Evolutionary conservation across 2,329 filamentous ascomycete species (phyloP).

Genomic region (Onygenales sp.): DNA sequence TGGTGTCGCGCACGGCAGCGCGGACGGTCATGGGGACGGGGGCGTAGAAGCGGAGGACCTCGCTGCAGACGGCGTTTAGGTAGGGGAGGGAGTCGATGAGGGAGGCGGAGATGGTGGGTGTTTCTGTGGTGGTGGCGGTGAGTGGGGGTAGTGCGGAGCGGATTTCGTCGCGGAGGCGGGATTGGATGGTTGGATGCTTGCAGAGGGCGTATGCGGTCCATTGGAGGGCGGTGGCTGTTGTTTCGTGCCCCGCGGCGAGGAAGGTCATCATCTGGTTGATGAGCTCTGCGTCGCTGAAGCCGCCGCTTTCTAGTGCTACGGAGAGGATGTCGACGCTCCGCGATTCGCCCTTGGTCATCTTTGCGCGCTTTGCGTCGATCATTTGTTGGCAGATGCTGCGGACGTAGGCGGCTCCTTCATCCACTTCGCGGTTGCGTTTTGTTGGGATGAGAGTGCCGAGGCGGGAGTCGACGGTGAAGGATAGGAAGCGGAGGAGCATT

Average conservation of each 20-base stretch:
- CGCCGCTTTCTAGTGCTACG: slow-evolving; percentile 66
- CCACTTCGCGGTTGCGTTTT: slow-evolving; percentile 58
- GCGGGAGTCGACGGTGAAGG: slow-evolving; percentile 53
- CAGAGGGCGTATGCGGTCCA: slow-evolving; percentile 66
- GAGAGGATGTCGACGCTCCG: slow-evolving; percentile 64
- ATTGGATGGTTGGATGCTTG: slow-evolving; percentile 55
- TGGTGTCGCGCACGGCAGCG: slow-evolving; percentile 55
- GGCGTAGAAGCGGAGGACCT: slow-evolving; percentile 63
- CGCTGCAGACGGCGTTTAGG: slow-evolving; percentile 67
- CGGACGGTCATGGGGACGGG: slow-evolving; percentile 65
- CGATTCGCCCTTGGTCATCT: slow-evolving; percentile 38
- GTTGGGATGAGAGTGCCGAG: slow-evolving; percentile 57
- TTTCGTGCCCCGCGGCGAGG: slow-evolving; percentile 73
- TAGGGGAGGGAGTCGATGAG: slow-evolving; percentile 63
- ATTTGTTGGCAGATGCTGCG: slow-evolving; percentile 58
- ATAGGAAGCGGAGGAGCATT: slow-evolving; percentile 34
- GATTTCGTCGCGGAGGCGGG: slow-evolving; percentile 58
- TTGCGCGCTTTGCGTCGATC: slow-evolving; percentile 59
- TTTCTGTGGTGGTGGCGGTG: slow-evolving; percentile 46
- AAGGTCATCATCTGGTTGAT: slow-evolving; percentile 88
- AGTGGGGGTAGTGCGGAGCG: slow-evolving; percentile 49
- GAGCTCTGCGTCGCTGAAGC: slow-evolving; percentile 69
- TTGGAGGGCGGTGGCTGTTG: slow-evolving; percentile 64
- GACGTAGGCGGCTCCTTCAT: slow-evolving; percentile 48
- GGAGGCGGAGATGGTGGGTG: slow-evolving; percentile 48